Conservation (phyloP, 1,284 basidiomycete genomes). For the Puccinia novopanici region DNA sequence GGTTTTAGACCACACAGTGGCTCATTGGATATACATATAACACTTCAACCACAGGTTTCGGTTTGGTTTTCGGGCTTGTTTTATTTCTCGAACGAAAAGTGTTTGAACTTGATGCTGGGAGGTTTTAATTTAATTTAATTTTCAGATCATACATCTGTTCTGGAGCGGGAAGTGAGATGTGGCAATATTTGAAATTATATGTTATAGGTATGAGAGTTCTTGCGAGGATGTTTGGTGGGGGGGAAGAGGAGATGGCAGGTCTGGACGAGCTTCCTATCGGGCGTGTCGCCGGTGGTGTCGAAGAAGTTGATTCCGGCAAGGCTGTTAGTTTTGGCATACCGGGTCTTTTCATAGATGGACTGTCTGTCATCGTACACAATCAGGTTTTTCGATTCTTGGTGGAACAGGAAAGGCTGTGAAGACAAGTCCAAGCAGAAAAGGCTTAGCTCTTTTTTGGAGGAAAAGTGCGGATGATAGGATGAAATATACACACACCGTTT, state of each 20-base stretch:
- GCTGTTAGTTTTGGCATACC: conserved; percentile 12
- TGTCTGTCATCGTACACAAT: conserved; percentile 41
- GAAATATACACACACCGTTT: conserved; percentile 22
- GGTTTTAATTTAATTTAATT: neutral
- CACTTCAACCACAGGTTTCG: no score
- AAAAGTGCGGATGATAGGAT: neutral
- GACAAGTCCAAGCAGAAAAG: neutral
- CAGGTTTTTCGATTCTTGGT: conserved; percentile 32
- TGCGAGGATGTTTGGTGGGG: neutral
- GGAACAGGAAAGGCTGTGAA: conserved; percentile 46
- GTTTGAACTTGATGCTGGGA: neutral
- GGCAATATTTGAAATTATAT: neutral
- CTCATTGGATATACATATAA: no score
- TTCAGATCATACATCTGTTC: neutral
- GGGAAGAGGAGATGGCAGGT: conserved; percentile 27
- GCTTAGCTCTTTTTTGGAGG: neutral
- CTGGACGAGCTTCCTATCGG: conserved; percentile 12
- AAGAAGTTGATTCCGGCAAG: conserved; percentile 44
- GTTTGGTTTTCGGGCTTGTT: no score
- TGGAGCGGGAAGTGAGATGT: neutral
- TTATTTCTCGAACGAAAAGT: neutral
- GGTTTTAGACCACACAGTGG: no score
- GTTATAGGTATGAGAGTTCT: neutral
- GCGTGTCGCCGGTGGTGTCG: conserved; percentile 48
- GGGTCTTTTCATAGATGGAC: conserved; percentile 37